Evolutionary conservation across 345 rosid species (phyloP).

Genomic region (Rhizophora mangle): DNA sequence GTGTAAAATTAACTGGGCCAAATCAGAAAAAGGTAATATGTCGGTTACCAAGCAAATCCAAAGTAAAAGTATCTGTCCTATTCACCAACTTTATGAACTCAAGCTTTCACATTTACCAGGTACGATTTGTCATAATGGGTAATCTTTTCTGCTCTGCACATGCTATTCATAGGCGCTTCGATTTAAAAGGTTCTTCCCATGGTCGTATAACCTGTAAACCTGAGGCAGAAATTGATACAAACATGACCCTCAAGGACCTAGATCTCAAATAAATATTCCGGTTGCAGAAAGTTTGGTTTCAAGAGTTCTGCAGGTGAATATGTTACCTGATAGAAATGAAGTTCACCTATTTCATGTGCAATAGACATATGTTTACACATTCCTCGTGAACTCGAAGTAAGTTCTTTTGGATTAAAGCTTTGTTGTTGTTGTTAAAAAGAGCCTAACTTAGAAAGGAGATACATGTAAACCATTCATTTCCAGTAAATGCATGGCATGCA

Average conservation of each 20-base stretch:
- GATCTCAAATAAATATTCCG: constrained; percentile 81
- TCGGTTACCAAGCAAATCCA: constrained; percentile 1
- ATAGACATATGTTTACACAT: too few relatives aligned
- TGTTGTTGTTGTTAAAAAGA: too few relatives aligned
- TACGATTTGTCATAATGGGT: constrained; percentile 91
- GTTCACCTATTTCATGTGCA: too few relatives aligned
- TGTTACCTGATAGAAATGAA: too few relatives aligned
- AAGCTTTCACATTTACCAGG: constrained; percentile 40
- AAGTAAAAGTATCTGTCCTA: neutral
- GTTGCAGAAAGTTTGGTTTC: constrained; percentile 70
- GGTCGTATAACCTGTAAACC: constrained; percentile 90
- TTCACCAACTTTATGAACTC: constrained; percentile 4
- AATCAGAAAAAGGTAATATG: constrained; percentile 79
- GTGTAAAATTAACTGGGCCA: constrained; percentile 81
- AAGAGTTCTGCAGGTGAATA: constrained; percentile 79
- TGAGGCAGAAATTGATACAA: constrained; percentile 79
- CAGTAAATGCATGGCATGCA: too few relatives aligned
- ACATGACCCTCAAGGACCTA: constrained; percentile 96
- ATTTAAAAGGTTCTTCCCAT: constrained; percentile 96
- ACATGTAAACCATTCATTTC: too few relatives aligned
- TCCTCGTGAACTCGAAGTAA: too few relatives aligned
- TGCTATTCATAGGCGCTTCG: constrained; percentile 80
- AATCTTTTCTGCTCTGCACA: constrained; percentile 77
- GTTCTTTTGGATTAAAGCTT: too few relatives aligned
- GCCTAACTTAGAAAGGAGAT: too few relatives aligned